A percentile compares a stretch with the other conserved stretches of the same genome.
Evolutionary conservation across 2,329 filamentous ascomycete genomes (phyloP).

Genomic region (Thielaviopsis punctulata): DNA sequence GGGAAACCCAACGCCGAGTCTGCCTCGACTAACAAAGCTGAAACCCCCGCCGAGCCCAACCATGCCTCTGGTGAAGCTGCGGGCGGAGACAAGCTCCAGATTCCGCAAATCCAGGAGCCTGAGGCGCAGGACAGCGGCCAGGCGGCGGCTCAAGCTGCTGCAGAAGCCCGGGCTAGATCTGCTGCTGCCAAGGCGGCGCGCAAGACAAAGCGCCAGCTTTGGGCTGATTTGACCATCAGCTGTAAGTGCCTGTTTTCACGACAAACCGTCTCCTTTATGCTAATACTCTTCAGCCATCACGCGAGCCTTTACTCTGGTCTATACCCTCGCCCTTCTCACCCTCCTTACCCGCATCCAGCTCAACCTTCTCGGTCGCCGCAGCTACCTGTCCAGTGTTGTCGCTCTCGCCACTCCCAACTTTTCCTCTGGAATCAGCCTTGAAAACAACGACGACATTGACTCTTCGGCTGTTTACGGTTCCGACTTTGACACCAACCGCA

Average conservation of each 20-base stretch:
- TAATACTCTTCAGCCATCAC: slow-evolving; percentile 51
- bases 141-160: slow-evolving; percentile 3
- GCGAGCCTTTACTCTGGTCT: slow-evolving; percentile 76
- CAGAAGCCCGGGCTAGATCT: slow-evolving; percentile 7
- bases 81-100: neutral
- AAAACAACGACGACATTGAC: slow-evolving; percentile 85
- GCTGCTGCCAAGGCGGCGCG: slow-evolving; percentile 22
- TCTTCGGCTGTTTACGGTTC: slow-evolving; percentile 68
- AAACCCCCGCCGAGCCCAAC: neutral
- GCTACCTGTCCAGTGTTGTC: slow-evolving; percentile 90
- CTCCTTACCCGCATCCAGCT: slow-evolving; percentile 90
- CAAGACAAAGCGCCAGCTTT: slow-evolving; percentile 81
- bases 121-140: slow-evolving; percentile 23
- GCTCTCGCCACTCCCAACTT: slow-evolving; percentile 64
- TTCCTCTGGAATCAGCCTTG: slow-evolving; percentile 66
- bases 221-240: slow-evolving; percentile 94
- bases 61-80: neutral
- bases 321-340: slow-evolving; percentile 75
- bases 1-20: slow-evolving; percentile 13
- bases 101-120: slow-evolving; percentile 14
- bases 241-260: slow-evolving; percentile 37
- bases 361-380: slow-evolving; percentile 86
- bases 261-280: neutral
- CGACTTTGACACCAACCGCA: slow-evolving; percentile 90
- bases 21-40: slow-evolving; percentile 1